Conservation (phyloP, 2,329 filamentous ascomycete genomes). For the Trichoderma atrobrunneum region DNA sequence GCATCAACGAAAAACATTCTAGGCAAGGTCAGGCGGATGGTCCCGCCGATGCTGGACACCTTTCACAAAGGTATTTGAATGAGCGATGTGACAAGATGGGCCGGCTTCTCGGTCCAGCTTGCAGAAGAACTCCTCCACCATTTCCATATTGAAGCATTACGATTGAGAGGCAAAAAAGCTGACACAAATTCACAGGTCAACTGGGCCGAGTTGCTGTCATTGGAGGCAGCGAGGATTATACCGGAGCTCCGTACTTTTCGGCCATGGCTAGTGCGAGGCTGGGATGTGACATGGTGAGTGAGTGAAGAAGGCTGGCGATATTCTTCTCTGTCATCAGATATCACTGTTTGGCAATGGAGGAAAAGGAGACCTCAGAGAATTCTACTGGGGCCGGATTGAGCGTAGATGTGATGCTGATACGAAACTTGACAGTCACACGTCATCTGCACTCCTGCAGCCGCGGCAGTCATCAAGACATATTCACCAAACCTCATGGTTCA, state of each 20-base stretch:
- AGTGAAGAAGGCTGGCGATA: constrained; percentile 30
- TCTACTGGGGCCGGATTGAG: neutral
- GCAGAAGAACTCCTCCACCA: neutral
- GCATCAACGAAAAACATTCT: constrained; percentile 72
- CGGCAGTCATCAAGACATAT: constrained; percentile 91
- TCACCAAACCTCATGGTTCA: constrained; percentile 99
- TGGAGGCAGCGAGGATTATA: constrained; percentile 93
- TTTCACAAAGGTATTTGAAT: constrained; percentile 84
- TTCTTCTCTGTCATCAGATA: neutral
- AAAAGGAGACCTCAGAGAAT: too few species aligned
- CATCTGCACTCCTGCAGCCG: constrained; percentile 89
- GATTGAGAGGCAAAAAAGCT: constrained; percentile 16
- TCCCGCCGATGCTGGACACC: constrained; percentile 90
- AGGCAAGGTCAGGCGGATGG: constrained; percentile 78
- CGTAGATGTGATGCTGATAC: neutral
- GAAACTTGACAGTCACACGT: constrained; percentile 69
- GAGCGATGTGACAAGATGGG: neutral
- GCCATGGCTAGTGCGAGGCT: constrained; percentile 92
- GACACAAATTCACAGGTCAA: constrained; percentile 61
- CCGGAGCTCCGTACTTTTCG: constrained; percentile 95
- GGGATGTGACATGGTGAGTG: constrained; percentile 77
- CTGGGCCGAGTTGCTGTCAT: constrained; percentile 90
- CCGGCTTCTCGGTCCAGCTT: neutral
- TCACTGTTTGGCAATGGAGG: neutral
- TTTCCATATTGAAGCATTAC: neutral